Evolutionary conservation across 176 grass and related monocot species (phyloP).

Genomic region (Musa acuminata): DNA sequence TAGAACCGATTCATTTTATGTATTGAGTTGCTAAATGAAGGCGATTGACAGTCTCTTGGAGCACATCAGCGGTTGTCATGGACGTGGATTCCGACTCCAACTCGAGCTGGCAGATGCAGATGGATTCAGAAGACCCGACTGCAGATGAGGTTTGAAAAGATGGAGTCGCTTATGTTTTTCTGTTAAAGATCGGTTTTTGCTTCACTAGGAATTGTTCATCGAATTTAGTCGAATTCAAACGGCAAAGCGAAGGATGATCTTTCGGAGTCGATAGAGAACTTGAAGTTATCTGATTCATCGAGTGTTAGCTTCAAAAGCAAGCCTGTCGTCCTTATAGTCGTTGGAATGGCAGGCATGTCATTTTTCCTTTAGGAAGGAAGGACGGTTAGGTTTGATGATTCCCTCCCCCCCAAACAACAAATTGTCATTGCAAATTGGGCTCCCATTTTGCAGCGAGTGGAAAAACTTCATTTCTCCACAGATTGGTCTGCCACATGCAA

Average conservation of each 20-base stretch:
- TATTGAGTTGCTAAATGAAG: too few species aligned
- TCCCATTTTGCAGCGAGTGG: conserved; percentile 49
- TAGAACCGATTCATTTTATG: too few species aligned
- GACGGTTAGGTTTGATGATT: too few species aligned
- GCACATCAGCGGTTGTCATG: not conserved
- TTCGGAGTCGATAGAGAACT: conserved; percentile 56
- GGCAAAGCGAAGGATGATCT: conserved; percentile 47
- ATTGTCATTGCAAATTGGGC: not conserved
- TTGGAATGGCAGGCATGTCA: conserved; percentile 72
- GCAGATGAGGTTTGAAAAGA: not conserved
- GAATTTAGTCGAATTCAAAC: conserved; percentile 26
- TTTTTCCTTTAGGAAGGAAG: not conserved
- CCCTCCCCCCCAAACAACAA: not conserved
- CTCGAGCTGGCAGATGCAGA: conserved; percentile 1
- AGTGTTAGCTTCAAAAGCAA: conserved; percentile 60
- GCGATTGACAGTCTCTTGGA: not conserved
- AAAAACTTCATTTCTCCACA: conserved; percentile 88
- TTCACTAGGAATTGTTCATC: not conserved
- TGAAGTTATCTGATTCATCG: conserved; percentile 41
- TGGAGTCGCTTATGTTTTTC: not conserved
- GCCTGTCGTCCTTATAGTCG: conserved; percentile 78
- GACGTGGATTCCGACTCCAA: not conserved
- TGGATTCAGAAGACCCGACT: conserved; percentile 3
- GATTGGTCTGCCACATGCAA: conserved; percentile 58
- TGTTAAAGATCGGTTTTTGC: not conserved